Base-by-base conservation (phyloP, 1,284 basidiomycete genomes). In the Malassezia yamatoensis region DNA sequence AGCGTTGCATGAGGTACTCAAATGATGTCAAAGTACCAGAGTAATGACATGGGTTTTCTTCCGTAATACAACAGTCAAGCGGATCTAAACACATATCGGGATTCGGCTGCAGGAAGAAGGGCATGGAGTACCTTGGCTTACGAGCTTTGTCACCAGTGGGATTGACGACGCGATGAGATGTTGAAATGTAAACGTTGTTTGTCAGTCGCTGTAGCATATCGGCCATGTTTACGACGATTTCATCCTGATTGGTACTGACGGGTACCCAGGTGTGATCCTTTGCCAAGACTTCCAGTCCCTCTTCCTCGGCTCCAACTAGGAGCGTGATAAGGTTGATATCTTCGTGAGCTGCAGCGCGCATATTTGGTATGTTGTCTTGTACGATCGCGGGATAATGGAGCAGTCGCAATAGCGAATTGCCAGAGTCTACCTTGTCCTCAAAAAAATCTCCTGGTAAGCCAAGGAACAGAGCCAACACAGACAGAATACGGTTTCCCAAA, bases 271-370 rank as follows among this genome's bases (percentile, higher is more conserved):
- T 24, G 2, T 44, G 42, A 16, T 37, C 41, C 10, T 42, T 42
- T 18, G 40, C 32, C 24, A 52, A 38, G 3, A 52, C 50, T 29
- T 52, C 50, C n/a, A 52, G 50, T 8, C 50, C 50, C 35, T 52
- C 50, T 10, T 41, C 50, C 18, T 44, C 46, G 11, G 50, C 50
- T 15, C 50, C 50, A 15, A 52, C 50, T 37, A 52, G 21, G 20
- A 52, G 42, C 16, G 50, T 52, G n/a, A 52, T 52, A n/a, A 52
- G 24, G 35, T 52, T 52, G 10, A 52, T 52, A 21, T 52, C 50
- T 24, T 52, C 50, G 24, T 52, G 50, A 9, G 50, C 50, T 6
- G 42, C 50, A 13, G 50, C 50, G 7, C 50, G 41, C 2, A 44
- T 36, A 29, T 52, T 52, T 5, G 50, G 50, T 7, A 45, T 33